A percentile compares a stretch with the other conserved stretches of the same genome.
These are phyloP conservation scores for Sclerotinia nivalis DNA, from an alignment of 2,329 filamentous ascomycete genomes.

Conservation along the genomic window DNA sequence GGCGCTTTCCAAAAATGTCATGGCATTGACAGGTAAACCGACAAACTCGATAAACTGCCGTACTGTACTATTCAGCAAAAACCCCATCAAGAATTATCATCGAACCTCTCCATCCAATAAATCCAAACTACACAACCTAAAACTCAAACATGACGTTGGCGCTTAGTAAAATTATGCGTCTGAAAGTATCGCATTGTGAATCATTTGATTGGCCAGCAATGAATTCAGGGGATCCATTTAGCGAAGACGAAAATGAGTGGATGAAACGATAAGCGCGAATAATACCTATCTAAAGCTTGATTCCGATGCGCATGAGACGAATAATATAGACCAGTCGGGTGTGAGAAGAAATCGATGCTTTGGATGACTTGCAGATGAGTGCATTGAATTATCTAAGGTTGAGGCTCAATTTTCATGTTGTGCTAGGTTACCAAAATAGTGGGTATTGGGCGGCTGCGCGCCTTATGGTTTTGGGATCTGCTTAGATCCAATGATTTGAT, in stretches of 20 bases:
- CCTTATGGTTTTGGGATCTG: background rate
- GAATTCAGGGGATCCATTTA: slow-evolving; percentile 10
- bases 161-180: slow-evolving; percentile 10
- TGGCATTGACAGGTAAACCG: background rate
- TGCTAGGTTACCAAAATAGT: slow-evolving; percentile 1
- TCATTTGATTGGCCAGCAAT: slow-evolving; percentile 11
- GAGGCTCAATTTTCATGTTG: slow-evolving; percentile 4
- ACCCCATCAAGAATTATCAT: background rate
- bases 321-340: background rate
- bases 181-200: background rate
- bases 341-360: background rate
- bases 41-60: background rate
- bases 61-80: background rate
- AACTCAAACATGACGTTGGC: slow-evolving; percentile 11
- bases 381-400: background rate
- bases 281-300: background rate
- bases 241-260: slow-evolving; percentile 2
- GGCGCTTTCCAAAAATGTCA: background rate
- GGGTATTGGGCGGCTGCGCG: background rate
- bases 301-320: background rate
- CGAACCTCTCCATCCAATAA: background rate
- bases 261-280: slow-evolving; percentile 19
- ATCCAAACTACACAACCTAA: background rate
- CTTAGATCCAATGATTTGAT: background rate
- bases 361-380: background rate